A percentile compares a stretch with the other conserved stretches of the same genome.
These are phyloP conservation scores for Apium graveolens DNA, from an alignment of 129 eudicot genomes.

Conservation along the genomic window DNA sequence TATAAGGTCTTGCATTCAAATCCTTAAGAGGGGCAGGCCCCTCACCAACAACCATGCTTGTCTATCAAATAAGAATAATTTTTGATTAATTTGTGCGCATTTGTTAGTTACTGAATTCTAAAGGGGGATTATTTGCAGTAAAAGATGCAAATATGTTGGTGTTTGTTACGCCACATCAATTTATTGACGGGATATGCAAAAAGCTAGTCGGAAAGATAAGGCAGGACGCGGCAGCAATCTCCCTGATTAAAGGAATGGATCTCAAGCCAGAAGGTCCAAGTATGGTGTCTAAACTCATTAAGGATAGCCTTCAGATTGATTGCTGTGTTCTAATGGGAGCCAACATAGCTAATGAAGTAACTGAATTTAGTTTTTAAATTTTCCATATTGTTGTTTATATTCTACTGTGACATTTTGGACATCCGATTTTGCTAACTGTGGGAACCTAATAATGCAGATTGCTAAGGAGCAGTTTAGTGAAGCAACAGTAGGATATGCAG, in stretches of 20 bases:
- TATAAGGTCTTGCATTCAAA: background rate
- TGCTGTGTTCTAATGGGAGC: conserved; percentile 99
- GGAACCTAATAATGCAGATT: conserved; percentile 42
- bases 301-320: conserved; percentile 56
- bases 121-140: conserved; percentile 38
- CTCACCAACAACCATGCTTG: background rate
- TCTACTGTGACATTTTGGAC: background rate
- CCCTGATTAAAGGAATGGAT: conserved; percentile 98
- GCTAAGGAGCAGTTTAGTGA: conserved; percentile 94
- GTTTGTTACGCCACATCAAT: conserved; percentile 98
- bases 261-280: conserved; percentile 92
- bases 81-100: background rate
- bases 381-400: background rate
- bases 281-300: conserved; percentile 79
- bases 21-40: background rate
- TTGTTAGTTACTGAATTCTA: background rate
- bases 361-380: background rate
- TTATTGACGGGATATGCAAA: conserved; percentile 81
- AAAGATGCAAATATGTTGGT: conserved; percentile 92
- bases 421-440: background rate
- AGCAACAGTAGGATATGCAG: conserved; percentile 88
- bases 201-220: conserved; percentile 69
- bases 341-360: conserved; percentile 94
- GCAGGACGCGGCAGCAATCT: conserved; percentile 72
- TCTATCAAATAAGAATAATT: background rate